Evolutionary conservation across 495 filamentous ascomycete genomes (phyloP).

Genomic region (Articulospora tetracladia): DNA sequence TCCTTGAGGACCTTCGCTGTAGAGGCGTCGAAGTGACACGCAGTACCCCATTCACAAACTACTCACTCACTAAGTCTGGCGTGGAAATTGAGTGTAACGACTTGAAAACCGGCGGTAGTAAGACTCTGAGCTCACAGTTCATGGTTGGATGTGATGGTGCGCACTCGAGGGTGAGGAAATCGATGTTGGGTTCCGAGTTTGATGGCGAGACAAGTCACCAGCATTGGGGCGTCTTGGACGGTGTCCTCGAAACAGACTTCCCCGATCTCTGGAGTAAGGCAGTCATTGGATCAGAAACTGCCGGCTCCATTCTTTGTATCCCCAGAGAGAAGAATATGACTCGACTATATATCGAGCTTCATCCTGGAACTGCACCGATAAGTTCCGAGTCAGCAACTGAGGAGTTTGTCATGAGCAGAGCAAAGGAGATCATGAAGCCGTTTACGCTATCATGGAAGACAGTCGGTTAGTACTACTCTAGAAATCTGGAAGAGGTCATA

Average conservation of each 20-base stretch:
- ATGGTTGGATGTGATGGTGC: slow-evolving; percentile 74
- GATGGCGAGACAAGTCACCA: slow-evolving; percentile 68
- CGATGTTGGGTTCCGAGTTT: slow-evolving; percentile 61
- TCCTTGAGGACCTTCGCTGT: slow-evolving; percentile 58
- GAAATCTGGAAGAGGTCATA: slow-evolving; percentile 27
- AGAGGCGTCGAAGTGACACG: slow-evolving; percentile 54
- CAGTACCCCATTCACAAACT: slow-evolving; percentile 52
- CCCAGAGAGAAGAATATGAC: slow-evolving; percentile 59
- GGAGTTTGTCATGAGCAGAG: slow-evolving; percentile 63
- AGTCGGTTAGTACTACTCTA: slow-evolving; percentile 48
- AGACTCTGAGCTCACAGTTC: slow-evolving; percentile 60
- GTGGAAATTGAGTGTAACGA: slow-evolving; percentile 6
- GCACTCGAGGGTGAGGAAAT: slow-evolving; percentile 62
- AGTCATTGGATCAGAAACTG: slow-evolving; percentile 49
- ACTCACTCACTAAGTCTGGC: slow-evolving; percentile 36
- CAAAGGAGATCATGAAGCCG: slow-evolving; percentile 38
- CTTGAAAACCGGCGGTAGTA: slow-evolving; percentile 36
- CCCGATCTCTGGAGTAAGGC: slow-evolving; percentile 64
- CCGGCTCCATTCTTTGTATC: slow-evolving; percentile 57
- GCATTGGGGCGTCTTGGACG: slow-evolving; percentile 84
- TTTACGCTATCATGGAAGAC: slow-evolving; percentile 60
- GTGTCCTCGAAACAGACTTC: slow-evolving; percentile 60
- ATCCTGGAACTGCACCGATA: slow-evolving; percentile 27
- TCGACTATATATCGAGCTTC: slow-evolving; percentile 60
- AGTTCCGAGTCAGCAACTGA: slow-evolving; percentile 34